Base-by-base conservation (phyloP, 2,329 filamentous ascomycete genomes). In the Myriangium duriaei region DNA sequence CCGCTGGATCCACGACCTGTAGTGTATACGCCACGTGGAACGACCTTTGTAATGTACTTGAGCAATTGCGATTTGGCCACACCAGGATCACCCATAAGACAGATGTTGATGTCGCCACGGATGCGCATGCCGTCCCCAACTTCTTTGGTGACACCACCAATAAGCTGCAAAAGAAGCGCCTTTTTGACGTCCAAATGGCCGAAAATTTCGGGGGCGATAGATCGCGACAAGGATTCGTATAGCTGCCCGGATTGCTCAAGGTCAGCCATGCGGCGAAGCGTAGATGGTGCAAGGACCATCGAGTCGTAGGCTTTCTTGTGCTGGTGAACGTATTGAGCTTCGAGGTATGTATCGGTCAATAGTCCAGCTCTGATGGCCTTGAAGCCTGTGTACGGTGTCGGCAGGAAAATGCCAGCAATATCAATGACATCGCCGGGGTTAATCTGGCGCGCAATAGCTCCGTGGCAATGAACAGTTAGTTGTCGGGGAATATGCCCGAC, bases 121-220 rank as follows among this genome's bases (percentile, higher is more conserved):
- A 98, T 98, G 53, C 86, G 81, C 91, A 98, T 96, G 43, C 91
- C 91, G 54, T 98, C 91, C 37, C 86, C 86, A 73, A 96, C 92
- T 54, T 91, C 80, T 62, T 98, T 98, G 3, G 79, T 91, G 1
- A 95, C 88, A 65, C 91, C 91, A 44, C 91, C 91, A 47, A 98
- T 94, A 21, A 98, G 74, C 18, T 96, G 77, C 4, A 98, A 70
- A n/a, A 98, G 72, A 10, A 98, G 74, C 2, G 91, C 91, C 61
- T 98, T 98, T 69, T 98, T 98, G 35, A 98, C 91, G 57, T 98
- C 91, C 14, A 92, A 68, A 56, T 98, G 91, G 17, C 91, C 91
- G 53, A 79, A 98, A 42, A 98, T 98, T 61, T 98, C 91, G 2
- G 91, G 91, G 1, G 91, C 91, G 52, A 98, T 98, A 0, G 91